phyloP scores from a whole-genome alignment of 768 basidiomycete genomes.

The Hypholoma sublateritium region DNA sequence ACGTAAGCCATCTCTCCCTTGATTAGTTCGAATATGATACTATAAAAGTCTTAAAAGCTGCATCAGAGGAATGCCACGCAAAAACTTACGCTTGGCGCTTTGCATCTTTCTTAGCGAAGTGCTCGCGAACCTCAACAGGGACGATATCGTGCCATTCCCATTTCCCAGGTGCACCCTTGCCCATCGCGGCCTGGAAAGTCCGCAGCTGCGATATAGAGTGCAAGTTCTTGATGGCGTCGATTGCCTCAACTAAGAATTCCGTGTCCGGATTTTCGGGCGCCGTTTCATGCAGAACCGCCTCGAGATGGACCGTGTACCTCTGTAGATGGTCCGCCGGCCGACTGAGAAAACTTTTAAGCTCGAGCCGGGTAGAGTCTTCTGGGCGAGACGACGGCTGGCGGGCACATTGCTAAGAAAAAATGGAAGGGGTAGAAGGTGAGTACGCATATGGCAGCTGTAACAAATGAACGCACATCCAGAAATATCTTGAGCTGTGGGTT shows the following conservation, averaged over 20 bases:
- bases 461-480: constrained; percentile 63
- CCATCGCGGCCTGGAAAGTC: constrained; percentile 90
- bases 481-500: constrained; percentile 84
- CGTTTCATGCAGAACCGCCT: constrained; percentile 85
- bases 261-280: constrained; percentile 76
- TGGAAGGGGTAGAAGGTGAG: neutral
- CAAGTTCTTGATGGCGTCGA: constrained; percentile 79
- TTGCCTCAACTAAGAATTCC: constrained; percentile 82
- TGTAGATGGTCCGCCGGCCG: constrained; percentile 81
- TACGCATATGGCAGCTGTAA: neutral
- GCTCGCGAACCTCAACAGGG: constrained; percentile 57
- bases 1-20: constrained; percentile 97
- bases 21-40: constrained; percentile 84
- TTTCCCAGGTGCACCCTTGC: constrained; percentile 74
- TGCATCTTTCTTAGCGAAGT: constrained; percentile 68
- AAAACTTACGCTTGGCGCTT: constrained; percentile 80
- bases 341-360: constrained; percentile 78
- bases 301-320: constrained; percentile 81
- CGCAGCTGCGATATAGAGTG: constrained; percentile 80
- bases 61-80: neutral
- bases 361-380: constrained; percentile 44
- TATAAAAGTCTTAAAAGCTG: neutral
- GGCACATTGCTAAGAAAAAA: constrained; percentile 46
- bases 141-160: constrained; percentile 94
- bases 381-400: constrained; percentile 36